These are phyloP conservation scores for Wickerhamiella pararugosa DNA, from an alignment of 1,139 yeast species.

Conservation along the genomic window DNA sequence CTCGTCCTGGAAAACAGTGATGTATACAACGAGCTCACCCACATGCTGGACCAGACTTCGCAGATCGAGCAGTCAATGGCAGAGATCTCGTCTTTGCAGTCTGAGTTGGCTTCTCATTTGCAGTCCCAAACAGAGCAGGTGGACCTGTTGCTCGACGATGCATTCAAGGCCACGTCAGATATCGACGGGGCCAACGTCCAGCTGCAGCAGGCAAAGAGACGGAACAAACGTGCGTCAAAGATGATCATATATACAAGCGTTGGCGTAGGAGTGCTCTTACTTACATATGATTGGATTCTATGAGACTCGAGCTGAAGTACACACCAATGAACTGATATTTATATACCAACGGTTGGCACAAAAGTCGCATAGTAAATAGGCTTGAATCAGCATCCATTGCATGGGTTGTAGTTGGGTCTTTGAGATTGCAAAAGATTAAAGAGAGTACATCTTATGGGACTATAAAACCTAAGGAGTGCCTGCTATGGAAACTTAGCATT, in stretches of 20 bases:
- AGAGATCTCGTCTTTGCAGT: slow-evolving; percentile 67
- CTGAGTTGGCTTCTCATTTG: slow-evolving; percentile 62
- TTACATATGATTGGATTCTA: slow-evolving; percentile 47
- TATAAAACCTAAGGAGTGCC: too few species aligned
- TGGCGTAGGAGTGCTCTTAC: slow-evolving; percentile 43
- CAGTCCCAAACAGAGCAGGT: slow-evolving; percentile 66
- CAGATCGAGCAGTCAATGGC: slow-evolving; percentile 59
- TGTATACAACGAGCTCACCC: slow-evolving; percentile 50
- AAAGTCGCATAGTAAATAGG: too few species aligned
- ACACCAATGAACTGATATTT: neutral
- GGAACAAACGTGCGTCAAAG: slow-evolving; percentile 58
- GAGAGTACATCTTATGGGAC: too few species aligned
- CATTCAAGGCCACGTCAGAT: slow-evolving; percentile 53
- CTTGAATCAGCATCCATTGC: too few species aligned
- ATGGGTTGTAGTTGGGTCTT: too few species aligned
- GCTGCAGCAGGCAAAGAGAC: slow-evolving; percentile 51
- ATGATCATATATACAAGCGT: slow-evolving; percentile 48
- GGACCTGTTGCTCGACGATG: slow-evolving; percentile 49
- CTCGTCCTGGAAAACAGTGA: slow-evolving; percentile 61
- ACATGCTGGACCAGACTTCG: slow-evolving; percentile 26
- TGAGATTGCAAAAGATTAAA: too few species aligned
- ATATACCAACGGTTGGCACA: too few species aligned
- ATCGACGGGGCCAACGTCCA: slow-evolving; percentile 62
- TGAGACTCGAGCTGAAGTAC: slow-evolving; percentile 15
- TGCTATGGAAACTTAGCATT: too few species aligned